Conservation (phyloP, 371 early-diverging fungal species). For the Circinella minor region DNA sequence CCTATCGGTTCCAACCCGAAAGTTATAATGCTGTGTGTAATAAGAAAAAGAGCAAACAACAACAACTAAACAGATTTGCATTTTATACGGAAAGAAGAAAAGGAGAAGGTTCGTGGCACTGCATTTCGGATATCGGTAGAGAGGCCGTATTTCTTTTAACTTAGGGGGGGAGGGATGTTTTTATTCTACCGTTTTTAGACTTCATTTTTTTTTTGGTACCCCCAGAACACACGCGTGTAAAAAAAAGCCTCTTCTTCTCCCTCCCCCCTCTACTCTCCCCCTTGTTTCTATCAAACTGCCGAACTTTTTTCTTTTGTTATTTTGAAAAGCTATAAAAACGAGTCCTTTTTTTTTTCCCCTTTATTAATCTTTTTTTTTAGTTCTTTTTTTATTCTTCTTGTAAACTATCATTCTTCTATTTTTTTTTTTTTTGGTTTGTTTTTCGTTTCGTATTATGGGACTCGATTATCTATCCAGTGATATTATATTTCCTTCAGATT, state of each 20-base stretch:
- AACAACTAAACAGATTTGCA: too few species aligned
- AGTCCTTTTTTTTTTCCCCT: background rate
- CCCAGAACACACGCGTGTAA: background rate
- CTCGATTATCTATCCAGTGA: conserved; percentile 36
- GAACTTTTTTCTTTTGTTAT: background rate
- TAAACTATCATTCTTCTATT: background rate
- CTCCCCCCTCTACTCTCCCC: background rate
- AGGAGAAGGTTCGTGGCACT: background rate
- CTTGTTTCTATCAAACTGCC: conserved; percentile 9
- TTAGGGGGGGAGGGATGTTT: background rate
- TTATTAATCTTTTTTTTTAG: background rate
- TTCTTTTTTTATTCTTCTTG: background rate
- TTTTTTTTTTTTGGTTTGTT: conserved; percentile 5
- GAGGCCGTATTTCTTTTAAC: background rate
- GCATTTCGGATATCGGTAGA: conserved; percentile 3
- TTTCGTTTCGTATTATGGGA: conserved; percentile 11
- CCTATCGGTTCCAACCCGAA: background rate
- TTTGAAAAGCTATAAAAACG: background rate
- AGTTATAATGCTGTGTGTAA: too few species aligned
- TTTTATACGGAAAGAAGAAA: too few species aligned
- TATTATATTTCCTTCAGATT: conserved; percentile 41
- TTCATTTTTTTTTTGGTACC: background rate
- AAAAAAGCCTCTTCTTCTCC: background rate
- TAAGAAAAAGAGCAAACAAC: too few species aligned
- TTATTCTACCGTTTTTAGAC: conserved; percentile 8